These are phyloP conservation scores for Ustilago cynodontis DNA, from an alignment of 1,284 basidiomycete genomes.

Conservation along the genomic window DNA sequence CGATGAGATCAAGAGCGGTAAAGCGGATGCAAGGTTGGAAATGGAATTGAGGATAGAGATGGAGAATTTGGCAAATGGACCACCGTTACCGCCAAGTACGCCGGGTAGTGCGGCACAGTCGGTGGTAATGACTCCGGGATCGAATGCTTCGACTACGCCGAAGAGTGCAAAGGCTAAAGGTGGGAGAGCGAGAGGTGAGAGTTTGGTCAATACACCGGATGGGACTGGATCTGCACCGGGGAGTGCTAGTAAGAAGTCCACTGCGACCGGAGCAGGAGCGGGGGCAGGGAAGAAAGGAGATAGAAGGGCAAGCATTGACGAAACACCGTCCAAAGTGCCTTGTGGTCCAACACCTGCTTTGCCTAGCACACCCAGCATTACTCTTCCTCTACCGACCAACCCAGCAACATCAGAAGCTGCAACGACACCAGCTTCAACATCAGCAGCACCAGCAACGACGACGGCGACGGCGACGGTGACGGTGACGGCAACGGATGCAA, in stretches of 20 bases:
- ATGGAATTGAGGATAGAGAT: constrained; percentile 49
- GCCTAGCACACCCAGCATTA: constrained; percentile 32
- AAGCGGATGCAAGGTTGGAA: constrained; percentile 42
- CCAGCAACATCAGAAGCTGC: background rate
- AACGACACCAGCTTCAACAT: background rate
- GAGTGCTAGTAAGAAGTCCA: constrained; percentile 20
- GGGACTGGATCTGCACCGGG: constrained; percentile 20
- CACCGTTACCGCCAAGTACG: constrained; percentile 35
- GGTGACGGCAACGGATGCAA: constrained; percentile 4
- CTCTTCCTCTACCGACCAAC: constrained; percentile 18
- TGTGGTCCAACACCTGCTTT: constrained; percentile 19
- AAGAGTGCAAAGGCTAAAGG: constrained; percentile 45
- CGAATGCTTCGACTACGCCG: constrained; percentile 31
- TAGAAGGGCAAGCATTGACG: constrained; percentile 33
- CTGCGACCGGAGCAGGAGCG: constrained; percentile 6
- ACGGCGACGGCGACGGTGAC: constrained; percentile 1
- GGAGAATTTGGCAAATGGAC: constrained; percentile 49
- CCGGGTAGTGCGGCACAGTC: constrained; percentile 29
- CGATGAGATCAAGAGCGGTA: constrained; percentile 51
- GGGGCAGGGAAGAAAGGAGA: constrained; percentile 17
- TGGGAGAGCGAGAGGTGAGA: constrained; percentile 28
- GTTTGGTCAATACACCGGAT: constrained; percentile 20
- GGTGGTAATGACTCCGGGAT: constrained; percentile 26
- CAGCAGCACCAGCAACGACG: background rate
- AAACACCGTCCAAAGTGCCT: constrained; percentile 30